Evolutionary conservation across 306 rosid species (phyloP).

Genomic region (Hylodesmum podocarpum): DNA sequence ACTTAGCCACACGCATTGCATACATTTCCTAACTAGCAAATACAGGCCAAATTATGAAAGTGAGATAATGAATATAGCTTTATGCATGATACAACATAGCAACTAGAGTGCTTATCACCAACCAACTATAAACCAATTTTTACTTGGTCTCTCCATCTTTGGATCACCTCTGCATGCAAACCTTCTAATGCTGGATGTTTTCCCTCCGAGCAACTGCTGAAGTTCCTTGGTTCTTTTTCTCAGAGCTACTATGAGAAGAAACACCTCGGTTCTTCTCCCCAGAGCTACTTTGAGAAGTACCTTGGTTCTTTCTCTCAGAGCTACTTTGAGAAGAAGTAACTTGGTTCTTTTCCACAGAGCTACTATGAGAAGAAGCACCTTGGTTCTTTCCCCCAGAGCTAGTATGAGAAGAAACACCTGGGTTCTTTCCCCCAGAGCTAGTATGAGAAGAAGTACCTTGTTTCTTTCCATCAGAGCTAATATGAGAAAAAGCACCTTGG

Average conservation of each 20-base stretch:
- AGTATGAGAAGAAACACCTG: slow-evolving; percentile 48
- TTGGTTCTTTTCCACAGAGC: slow-evolving; percentile 46
- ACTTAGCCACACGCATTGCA: slow-evolving; percentile 26
- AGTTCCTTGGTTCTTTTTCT: slow-evolving; percentile 41
- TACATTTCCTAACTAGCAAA: slow-evolving; percentile 43
- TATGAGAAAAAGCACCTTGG: slow-evolving; percentile 52
- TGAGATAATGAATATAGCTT: slow-evolving; percentile 31
- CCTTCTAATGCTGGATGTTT: background rate
- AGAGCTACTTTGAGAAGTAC: slow-evolving; percentile 40
- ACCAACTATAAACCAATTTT: slow-evolving; percentile 26
- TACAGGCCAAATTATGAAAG: slow-evolving; percentile 23
- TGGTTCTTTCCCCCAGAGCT: slow-evolving; percentile 32
- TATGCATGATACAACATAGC: slow-evolving; percentile 33
- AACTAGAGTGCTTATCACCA: slow-evolving; percentile 34
- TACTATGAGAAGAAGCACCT: slow-evolving; percentile 20
- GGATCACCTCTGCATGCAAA: background rate
- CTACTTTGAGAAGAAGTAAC: slow-evolving; percentile 46
- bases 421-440: slow-evolving; percentile 40
- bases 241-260: slow-evolving; percentile 47
- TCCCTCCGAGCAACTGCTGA: slow-evolving; percentile 44
- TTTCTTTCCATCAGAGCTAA: slow-evolving; percentile 36
- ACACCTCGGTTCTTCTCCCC: slow-evolving; percentile 48
- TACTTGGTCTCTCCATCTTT: slow-evolving; percentile 23
- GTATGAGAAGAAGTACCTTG: slow-evolving; percentile 52
- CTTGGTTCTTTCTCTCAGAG: slow-evolving; percentile 47